phyloP scores from a whole-genome alignment of 371 early-diverging fungal genomes.

The Batrachochytrium dendrobatidis region DNA sequence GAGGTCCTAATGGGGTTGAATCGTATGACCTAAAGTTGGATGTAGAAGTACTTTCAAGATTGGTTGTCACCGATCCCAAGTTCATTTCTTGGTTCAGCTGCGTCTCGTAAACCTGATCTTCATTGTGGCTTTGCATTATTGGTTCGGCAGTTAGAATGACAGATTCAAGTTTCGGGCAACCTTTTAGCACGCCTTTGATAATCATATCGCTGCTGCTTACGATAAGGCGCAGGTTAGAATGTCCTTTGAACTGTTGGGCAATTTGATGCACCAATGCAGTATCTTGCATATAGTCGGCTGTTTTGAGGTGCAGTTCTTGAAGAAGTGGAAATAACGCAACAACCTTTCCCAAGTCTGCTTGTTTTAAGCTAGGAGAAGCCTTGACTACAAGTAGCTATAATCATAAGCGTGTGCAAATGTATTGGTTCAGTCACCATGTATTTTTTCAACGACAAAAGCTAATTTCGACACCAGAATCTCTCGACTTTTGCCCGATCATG shows the following conservation, averaged over 20 bases:
- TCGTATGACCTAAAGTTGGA: background rate
- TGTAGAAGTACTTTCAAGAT: no score
- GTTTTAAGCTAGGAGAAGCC: background rate
- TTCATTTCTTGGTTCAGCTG: no score
- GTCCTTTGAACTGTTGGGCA: background rate
- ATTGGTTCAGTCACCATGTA: no score
- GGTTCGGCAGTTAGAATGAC: background rate
- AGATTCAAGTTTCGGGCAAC: background rate
- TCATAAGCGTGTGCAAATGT: no score
- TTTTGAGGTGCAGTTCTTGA: background rate
- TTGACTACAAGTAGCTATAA: background rate
- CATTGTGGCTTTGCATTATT: background rate
- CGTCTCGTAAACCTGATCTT: background rate
- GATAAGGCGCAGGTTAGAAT: background rate
- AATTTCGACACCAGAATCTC: no score
- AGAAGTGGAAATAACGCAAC: background rate
- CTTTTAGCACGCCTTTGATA: background rate
- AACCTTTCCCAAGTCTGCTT: background rate
- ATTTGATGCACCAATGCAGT: background rate
- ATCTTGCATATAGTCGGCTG: background rate
- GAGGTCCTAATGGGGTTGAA: background rate
- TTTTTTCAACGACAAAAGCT: no score
- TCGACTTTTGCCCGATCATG: no score
- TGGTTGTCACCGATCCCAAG: no score
- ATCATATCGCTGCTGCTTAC: background rate